Percentiles rank a stretch among this genome's conserved stretches.
Conservation (phyloP, 1,139 yeast species). For the Kurtzmaniella quercitrusa region DNA sequence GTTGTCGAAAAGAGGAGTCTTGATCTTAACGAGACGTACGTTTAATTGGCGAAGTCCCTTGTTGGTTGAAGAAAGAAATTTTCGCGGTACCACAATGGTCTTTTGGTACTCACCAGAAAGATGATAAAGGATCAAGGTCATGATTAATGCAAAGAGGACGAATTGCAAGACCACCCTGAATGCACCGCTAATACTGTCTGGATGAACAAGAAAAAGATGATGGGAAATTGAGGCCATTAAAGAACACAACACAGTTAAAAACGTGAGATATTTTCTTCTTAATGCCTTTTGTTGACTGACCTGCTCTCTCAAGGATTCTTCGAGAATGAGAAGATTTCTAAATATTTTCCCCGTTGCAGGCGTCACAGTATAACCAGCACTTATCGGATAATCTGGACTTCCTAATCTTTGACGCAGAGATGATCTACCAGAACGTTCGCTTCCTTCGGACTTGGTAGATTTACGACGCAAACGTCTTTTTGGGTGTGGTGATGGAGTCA, state of each 20-base stretch:
- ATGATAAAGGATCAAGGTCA: constrained; percentile 74
- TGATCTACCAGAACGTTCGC: constrained; percentile 22
- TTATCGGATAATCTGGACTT: constrained; percentile 17
- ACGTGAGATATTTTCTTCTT: constrained; percentile 69
- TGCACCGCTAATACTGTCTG: constrained; percentile 23
- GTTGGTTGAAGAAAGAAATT: constrained; percentile 74
- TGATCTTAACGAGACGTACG: constrained; percentile 68
- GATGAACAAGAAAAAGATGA: constrained; percentile 32
- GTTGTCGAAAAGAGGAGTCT: constrained; percentile 53
- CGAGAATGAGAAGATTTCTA: constrained; percentile 75
- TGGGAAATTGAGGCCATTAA: constrained; percentile 40
- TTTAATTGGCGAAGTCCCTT: constrained; percentile 84
- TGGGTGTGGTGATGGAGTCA: constrained; percentile 20
- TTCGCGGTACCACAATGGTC: constrained; percentile 78
- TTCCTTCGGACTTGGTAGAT: constrained; percentile 25
- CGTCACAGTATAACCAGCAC: constrained; percentile 39
- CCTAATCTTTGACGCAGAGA: constrained; percentile 9
- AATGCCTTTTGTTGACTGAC: constrained; percentile 66
- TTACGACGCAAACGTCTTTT: constrained; percentile 28
- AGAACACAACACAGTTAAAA: constrained; percentile 52
- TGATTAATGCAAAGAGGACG: constrained; percentile 58
- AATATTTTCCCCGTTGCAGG: constrained; percentile 72
- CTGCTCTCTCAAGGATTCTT: constrained; percentile 80
- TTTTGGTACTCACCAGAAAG: constrained; percentile 86
- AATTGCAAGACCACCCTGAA: constrained; percentile 53